Evolutionary conservation across 495 filamentous ascomycete species (phyloP).

Genomic region (Sordaria brevicollis): DNA sequence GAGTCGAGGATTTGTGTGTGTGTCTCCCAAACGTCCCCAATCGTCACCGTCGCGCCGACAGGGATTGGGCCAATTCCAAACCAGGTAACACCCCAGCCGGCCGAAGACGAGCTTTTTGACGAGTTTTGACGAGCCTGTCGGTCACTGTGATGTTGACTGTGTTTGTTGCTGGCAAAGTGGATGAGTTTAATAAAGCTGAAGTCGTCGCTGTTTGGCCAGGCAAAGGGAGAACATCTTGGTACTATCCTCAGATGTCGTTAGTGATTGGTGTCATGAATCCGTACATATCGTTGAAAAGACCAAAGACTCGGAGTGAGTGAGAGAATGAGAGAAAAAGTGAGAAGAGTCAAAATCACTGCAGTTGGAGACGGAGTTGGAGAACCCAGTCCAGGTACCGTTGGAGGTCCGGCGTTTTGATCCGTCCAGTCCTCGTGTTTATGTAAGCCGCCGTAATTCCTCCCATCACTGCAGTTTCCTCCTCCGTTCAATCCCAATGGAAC

Average conservation of each 20-base stretch:
- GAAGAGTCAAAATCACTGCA: no score
- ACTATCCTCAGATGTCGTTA: background rate
- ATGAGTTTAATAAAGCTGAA: background rate
- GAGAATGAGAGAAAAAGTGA: no score
- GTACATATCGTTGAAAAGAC: no score
- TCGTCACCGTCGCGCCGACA: background rate
- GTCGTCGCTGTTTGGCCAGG: background rate
- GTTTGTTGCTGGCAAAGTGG: background rate
- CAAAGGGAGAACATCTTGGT: background rate
- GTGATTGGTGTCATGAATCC: background rate
- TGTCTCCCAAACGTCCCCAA: background rate
- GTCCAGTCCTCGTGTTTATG: slow-evolving; percentile 4
- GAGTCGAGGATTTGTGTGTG: background rate
- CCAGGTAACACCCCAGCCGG: background rate
- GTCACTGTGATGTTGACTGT: background rate
- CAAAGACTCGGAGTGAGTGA: background rate
- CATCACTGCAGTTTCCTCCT: background rate
- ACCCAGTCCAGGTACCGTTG: background rate
- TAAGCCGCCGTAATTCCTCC: slow-evolving; percentile 8
- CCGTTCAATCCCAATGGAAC: background rate
- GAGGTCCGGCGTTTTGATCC: background rate
- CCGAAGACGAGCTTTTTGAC: background rate
- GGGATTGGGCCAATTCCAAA: background rate
- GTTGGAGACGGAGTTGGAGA: background rate
- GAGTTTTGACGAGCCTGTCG: background rate